These are phyloP conservation scores for Caryocar brasiliense DNA, from an alignment of 441 rosid genomes.

Conservation along the genomic window DNA sequence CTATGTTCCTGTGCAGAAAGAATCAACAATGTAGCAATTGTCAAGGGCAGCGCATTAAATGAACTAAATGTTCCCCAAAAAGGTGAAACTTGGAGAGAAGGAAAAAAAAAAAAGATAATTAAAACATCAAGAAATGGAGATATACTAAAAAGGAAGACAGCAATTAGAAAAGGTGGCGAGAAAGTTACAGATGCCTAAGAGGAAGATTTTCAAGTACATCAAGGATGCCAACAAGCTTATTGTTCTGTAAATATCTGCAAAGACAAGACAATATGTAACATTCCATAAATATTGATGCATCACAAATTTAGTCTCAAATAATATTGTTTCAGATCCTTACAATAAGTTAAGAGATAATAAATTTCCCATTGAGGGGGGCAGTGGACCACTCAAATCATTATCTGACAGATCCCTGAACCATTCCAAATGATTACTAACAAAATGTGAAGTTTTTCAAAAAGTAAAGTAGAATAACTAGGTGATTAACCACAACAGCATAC, in stretches of 20 bases:
- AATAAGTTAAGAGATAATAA: constrained; percentile 36
- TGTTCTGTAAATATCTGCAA: constrained; percentile 79
- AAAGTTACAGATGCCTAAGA: constrained; percentile 55
- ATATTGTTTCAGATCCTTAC: constrained; percentile 10
- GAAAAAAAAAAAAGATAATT: no score
- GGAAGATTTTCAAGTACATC: constrained; percentile 70
- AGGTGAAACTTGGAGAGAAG: no score
- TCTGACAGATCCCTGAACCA: constrained; percentile 62
- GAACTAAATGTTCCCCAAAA: no score
- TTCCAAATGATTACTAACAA: constrained; percentile 7
- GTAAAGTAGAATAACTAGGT: background rate
- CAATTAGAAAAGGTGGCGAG: background rate
- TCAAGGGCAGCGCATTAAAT: no score
- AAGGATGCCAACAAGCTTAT: constrained; percentile 61
- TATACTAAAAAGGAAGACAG: background rate
- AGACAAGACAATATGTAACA: background rate
- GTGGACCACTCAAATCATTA: constrained; percentile 68
- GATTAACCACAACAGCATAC: constrained; percentile 36
- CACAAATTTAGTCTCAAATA: background rate
- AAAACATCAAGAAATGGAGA: no score
- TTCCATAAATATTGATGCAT: background rate
- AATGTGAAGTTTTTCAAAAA: background rate
- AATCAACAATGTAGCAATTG: no score
- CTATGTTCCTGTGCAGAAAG: constrained; percentile 75
- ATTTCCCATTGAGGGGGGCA: constrained; percentile 61